phyloP scores from a whole-genome alignment of 192 early-diverging fungal genomes.

The Dissophora ornata region DNA sequence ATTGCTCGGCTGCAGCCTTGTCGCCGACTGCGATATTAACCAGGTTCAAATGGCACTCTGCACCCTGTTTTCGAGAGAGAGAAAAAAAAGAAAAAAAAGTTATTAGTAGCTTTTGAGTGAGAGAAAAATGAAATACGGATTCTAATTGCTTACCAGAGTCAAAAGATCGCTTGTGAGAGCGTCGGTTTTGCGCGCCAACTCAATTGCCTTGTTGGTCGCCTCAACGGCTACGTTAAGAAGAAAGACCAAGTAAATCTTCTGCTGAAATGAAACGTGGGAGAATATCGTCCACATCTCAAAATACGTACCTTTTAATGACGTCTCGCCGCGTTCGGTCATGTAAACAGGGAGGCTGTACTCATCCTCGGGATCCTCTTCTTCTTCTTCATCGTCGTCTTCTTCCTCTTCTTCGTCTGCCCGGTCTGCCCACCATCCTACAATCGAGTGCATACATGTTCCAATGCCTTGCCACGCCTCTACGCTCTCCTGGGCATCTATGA shows the following conservation, averaged over 20 bases:
- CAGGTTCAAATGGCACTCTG: slow-evolving; percentile 49
- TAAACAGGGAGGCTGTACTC: slow-evolving; percentile 49
- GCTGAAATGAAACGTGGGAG: too few relatives aligned
- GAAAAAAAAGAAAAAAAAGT: background rate
- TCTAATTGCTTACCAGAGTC: slow-evolving; percentile 32
- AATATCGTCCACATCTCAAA: too few relatives aligned
- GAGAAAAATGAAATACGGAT: too few relatives aligned
- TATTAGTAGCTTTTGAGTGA: too few relatives aligned
- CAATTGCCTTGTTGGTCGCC: slow-evolving; percentile 42
- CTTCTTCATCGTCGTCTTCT: slow-evolving; percentile 27
- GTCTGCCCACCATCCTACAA: slow-evolving; percentile 56
- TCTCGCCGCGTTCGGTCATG: slow-evolving; percentile 35
- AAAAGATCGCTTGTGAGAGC: slow-evolving; percentile 40
- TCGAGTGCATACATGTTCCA: slow-evolving; percentile 51
- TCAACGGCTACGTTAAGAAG: slow-evolving; percentile 22
- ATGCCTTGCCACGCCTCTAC: slow-evolving; percentile 51
- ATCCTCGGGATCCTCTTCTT: slow-evolving; percentile 44
- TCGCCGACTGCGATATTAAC: slow-evolving; percentile 54
- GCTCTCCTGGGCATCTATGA: slow-evolving; percentile 32
- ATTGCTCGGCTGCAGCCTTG: slow-evolving; percentile 43
- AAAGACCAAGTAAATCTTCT: too few relatives aligned
- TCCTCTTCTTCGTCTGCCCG: slow-evolving; percentile 45
- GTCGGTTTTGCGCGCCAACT: slow-evolving; percentile 27
- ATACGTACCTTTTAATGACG: slow-evolving; percentile 34
- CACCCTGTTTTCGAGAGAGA: slow-evolving; percentile 16